Conservation (phyloP, 2,329 filamentous ascomycete species). For the Pseudogymnoascus sp. region DNA sequence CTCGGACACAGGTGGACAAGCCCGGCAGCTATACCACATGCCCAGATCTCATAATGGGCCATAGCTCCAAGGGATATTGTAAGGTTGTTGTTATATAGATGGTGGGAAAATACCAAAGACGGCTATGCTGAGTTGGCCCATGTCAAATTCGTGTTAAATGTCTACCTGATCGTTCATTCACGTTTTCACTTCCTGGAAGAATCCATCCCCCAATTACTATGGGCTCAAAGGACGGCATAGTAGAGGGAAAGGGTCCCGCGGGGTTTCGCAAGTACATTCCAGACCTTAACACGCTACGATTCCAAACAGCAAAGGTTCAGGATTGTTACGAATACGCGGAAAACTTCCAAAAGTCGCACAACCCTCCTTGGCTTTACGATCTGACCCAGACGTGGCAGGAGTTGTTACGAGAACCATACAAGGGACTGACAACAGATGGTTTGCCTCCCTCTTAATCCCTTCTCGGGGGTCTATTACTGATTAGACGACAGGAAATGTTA, state of each 20-base stretch:
- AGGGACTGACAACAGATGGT: conserved; percentile 25
- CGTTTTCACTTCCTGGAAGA: neutral
- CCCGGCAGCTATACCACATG: neutral
- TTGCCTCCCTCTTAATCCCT: conserved; percentile 29
- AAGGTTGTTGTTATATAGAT: neutral
- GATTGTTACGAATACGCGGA: conserved; percentile 53
- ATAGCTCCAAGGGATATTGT: neutral
- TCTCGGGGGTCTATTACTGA: conserved; percentile 45
- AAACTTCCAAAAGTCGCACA: conserved; percentile 47
- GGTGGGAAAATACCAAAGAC: neutral
- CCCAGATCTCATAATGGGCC: neutral
- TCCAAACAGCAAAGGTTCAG: conserved; percentile 53
- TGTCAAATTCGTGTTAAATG: neutral
- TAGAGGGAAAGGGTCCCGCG: conserved; percentile 18
- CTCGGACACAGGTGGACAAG: neutral
- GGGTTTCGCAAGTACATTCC: conserved; percentile 51
- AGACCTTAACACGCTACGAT: conserved; percentile 51
- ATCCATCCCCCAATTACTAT: neutral
- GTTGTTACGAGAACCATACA: conserved; percentile 38
- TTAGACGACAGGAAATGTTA: conserved; percentile 40
- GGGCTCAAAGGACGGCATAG: neutral
- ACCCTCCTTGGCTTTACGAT: conserved; percentile 58
- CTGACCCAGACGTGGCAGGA: conserved; percentile 63
- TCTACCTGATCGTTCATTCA: neutral
- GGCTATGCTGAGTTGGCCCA: neutral